Percentiles rank a stretch among this genome's conserved stretches.
Evolutionary conservation across 2,329 filamentous ascomycete species (phyloP).

Genomic region (Lasiodiplodia sp.): DNA sequence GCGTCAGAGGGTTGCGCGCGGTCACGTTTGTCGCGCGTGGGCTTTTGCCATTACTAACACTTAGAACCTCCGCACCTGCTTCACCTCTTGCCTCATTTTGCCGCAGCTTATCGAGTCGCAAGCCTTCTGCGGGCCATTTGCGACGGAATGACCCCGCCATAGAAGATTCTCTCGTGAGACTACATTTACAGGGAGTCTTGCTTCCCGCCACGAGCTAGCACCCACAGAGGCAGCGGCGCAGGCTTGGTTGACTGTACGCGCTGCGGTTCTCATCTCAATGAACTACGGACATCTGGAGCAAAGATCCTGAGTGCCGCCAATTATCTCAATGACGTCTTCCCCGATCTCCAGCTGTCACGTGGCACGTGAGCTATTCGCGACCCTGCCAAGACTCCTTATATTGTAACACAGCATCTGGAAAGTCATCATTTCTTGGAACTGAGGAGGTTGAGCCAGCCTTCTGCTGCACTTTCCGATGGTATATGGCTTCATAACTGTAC

Average conservation of each 20-base stretch:
- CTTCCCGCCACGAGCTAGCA: background rate
- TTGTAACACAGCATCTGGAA: background rate
- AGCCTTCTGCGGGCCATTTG: background rate
- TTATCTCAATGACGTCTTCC: background rate
- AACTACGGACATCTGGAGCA: too few species aligned
- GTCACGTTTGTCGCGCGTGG: constrained; percentile 15
- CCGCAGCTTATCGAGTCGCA: background rate
- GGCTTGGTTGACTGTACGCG: background rate
- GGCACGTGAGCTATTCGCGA: background rate
- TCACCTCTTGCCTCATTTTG: background rate
- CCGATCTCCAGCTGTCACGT: background rate
- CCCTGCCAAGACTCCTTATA: background rate
- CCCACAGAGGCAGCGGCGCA: background rate
- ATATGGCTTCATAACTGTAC: background rate
- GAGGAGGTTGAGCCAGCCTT: background rate
- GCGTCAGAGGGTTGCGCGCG: constrained; percentile 9
- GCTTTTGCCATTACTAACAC: background rate
- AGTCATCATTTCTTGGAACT: background rate
- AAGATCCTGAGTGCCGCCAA: background rate
- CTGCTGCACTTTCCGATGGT: background rate
- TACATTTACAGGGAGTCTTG: background rate
- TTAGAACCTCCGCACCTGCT: background rate
- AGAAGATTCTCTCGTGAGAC: background rate
- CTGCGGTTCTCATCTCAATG: background rate
- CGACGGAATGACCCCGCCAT: background rate